Conservation (phyloP, 192 early-diverging fungal species). For the Dimargaris verticillata region DNA sequence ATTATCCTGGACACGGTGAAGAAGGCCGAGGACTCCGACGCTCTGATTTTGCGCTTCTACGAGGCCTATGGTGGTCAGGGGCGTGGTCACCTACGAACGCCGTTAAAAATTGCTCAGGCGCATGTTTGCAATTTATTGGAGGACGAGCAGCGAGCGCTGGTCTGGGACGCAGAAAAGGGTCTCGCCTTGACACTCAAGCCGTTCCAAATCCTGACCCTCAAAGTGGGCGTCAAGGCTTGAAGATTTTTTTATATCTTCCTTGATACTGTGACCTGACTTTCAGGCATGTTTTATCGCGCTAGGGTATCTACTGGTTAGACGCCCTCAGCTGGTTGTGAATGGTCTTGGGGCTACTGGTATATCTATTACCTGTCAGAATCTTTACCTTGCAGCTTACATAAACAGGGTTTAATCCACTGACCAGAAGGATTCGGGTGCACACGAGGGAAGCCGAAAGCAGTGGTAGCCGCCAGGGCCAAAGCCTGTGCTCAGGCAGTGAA, state of each 20-base stretch:
- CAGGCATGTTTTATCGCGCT: neutral
- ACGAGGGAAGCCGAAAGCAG: no score
- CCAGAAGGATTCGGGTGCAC: no score
- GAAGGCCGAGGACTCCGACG: conserved; percentile 57
- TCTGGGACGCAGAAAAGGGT: conserved; percentile 18
- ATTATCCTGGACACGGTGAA: conserved; percentile 88
- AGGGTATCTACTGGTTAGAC: no score
- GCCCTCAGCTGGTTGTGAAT: no score
- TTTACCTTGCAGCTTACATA: no score
- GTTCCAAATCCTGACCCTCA: conserved; percentile 49
- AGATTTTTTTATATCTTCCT: neutral
- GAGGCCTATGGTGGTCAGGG: conserved; percentile 78
- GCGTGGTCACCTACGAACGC: conserved; percentile 9
- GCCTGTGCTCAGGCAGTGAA: no score
- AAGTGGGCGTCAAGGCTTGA: conserved; percentile 16
- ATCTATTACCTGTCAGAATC: no score
- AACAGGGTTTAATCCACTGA: no score
- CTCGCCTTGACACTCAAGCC: conserved; percentile 34
- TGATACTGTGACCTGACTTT: conserved; percentile 2
- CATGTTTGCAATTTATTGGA: conserved; percentile 65
- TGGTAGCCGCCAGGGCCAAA: no score
- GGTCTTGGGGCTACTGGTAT: no score
- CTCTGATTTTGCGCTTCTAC: conserved; percentile 69
- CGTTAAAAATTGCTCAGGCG: conserved; percentile 17
- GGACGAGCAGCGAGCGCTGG: conserved; percentile 31